Percentiles rank a stretch among this genome's conserved stretches.
phyloP scores from a whole-genome alignment of 805 yeast species.

The Blastobotrys attinorum region DNA sequence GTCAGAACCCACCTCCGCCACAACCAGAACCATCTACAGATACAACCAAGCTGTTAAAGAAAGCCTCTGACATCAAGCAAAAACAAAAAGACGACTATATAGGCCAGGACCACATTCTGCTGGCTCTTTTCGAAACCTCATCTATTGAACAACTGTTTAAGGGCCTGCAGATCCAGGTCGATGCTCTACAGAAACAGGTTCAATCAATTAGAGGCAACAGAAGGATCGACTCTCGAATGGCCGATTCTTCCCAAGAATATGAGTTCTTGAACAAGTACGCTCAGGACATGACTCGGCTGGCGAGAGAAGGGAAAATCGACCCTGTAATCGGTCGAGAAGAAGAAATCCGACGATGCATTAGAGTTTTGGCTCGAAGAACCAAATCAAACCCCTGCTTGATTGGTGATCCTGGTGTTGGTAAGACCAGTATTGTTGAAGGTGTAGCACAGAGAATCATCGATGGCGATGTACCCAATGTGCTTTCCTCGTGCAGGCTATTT shows the following conservation, averaged over 20 bases:
- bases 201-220: constrained; percentile 79
- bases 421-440: constrained; percentile 96
- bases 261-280: constrained; percentile 90
- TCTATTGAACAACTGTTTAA: constrained; percentile 64
- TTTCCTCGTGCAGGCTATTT: constrained; percentile 72
- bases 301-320: constrained; percentile 89
- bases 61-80: constrained; percentile 68
- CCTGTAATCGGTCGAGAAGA: constrained; percentile 99
- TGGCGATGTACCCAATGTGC: constrained; percentile 86
- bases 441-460: constrained; percentile 96
- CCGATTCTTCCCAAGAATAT: constrained; percentile 77
- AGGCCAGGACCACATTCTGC: constrained; percentile 88
- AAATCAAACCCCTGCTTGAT: constrained; percentile 94
- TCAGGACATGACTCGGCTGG: constrained; percentile 85
- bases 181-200: constrained; percentile 69
- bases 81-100: constrained; percentile 87
- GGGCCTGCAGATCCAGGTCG: constrained; percentile 50
- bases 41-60: constrained; percentile 65
- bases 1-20: constrained; percentile 83
- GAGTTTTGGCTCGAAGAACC: constrained; percentile 94
- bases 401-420: constrained; percentile 99
- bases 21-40: constrained; percentile 69
- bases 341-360: constrained; percentile 89
- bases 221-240: constrained; percentile 86
- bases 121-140: constrained; percentile 76